Conservation (phyloP, 768 basidiomycete genomes). For the Agaricus bisporus region DNA sequence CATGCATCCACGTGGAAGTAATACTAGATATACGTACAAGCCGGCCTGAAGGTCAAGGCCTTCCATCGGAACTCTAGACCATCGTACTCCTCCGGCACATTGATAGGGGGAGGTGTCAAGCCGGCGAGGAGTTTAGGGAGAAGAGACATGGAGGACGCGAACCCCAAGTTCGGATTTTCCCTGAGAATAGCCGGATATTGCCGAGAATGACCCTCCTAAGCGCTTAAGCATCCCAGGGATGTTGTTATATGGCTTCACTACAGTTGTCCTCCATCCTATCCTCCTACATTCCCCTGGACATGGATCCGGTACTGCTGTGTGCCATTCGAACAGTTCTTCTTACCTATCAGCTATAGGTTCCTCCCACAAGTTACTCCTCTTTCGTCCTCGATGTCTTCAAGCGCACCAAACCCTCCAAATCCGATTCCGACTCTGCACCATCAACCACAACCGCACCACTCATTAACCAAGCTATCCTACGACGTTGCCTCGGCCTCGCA, state of each 20-base stretch:
- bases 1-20: neutral
- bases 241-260: neutral
- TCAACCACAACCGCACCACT: constrained; percentile 17
- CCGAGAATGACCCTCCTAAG: neutral
- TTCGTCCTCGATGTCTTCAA: constrained; percentile 54
- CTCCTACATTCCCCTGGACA: constrained; percentile 9
- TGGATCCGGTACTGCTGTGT: constrained; percentile 12
- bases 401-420: constrained; percentile 34
- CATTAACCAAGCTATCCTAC: constrained; percentile 58
- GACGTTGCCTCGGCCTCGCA: constrained; percentile 61
- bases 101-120: constrained; percentile 54
- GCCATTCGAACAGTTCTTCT: neutral
- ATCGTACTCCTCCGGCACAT: constrained; percentile 55
- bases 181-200: constrained; percentile 4
- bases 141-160: constrained; percentile 13
- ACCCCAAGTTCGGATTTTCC: neutral
- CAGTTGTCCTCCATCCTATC: neutral
- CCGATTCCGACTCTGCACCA: neutral
- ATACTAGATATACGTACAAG: constrained; percentile 37
- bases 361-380: constrained; percentile 53
- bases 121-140: constrained; percentile 28
- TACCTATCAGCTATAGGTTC: constrained; percentile 18
- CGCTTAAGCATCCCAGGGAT: neutral
- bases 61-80: constrained; percentile 74
- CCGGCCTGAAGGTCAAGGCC: constrained; percentile 76